phyloP scores from a whole-genome alignment of 2,329 filamentous ascomycete genomes.

The Fusarium decemcellulare region DNA sequence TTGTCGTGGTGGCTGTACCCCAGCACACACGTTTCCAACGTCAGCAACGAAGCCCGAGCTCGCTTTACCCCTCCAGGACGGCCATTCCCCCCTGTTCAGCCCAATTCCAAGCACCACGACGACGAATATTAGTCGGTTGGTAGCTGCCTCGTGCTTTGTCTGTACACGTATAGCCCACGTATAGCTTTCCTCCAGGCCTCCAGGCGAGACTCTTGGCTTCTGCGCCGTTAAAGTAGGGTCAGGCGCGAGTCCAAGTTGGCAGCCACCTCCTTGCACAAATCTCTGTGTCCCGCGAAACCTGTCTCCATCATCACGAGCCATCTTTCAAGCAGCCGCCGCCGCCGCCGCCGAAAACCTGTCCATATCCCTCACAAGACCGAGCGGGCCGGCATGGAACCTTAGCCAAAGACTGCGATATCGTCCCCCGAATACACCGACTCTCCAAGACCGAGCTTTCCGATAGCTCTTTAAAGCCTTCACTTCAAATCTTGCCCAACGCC shows the following conservation, averaged over 20 bases:
- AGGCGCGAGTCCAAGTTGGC: conserved; percentile 22
- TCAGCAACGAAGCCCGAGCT: conserved; percentile 33
- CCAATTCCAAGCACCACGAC: conserved; percentile 35
- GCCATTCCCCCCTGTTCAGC: conserved; percentile 33
- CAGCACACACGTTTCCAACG: conserved; percentile 24
- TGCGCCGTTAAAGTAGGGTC: conserved; percentile 31
- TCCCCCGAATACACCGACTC: conserved; percentile 16
- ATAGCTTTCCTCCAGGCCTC: conserved; percentile 29
- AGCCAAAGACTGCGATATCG: conserved; percentile 37
- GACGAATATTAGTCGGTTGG: conserved; percentile 40
- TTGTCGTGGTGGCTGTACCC: conserved; percentile 32
- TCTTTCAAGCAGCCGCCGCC: conserved; percentile 27
- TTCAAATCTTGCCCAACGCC: conserved; percentile 12
- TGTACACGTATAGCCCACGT: conserved; percentile 44
- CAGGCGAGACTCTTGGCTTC: conserved; percentile 35
- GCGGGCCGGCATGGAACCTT: conserved; percentile 39
- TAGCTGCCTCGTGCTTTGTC: conserved; percentile 39
- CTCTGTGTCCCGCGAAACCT: conserved; percentile 30
- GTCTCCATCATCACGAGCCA: conserved; percentile 25
- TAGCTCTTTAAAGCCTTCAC: conserved; percentile 12
- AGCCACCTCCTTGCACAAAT: conserved; percentile 33
- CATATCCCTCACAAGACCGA: conserved; percentile 33
- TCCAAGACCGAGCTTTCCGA: conserved; percentile 19
- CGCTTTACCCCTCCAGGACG: conserved; percentile 34
- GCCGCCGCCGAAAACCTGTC: conserved; percentile 20